Evolutionary conservation across 371 early-diverging fungal species (phyloP).

Genomic region (Neoconidiobolus thromboides): DNA sequence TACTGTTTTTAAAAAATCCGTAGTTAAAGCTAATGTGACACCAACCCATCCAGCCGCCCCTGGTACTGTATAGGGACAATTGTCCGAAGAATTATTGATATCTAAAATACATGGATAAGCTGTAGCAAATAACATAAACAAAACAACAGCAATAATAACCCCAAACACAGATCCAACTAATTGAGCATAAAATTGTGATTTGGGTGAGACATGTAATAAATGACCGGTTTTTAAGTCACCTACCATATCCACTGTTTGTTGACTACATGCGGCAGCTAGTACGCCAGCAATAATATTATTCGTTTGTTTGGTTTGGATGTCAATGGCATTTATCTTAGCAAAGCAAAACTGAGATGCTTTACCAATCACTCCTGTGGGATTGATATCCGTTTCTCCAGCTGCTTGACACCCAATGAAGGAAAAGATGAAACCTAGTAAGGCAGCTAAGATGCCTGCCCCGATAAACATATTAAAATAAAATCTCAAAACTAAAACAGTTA

Average conservation of each 20-base stretch:
- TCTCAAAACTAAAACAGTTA: conserved; percentile 36
- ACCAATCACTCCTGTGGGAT: conserved; percentile 38
- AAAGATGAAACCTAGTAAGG: conserved; percentile 40
- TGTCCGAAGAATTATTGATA: conserved; percentile 5
- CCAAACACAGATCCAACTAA: conserved; percentile 39
- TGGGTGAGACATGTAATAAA: conserved; percentile 36
- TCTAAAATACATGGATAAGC: conserved; percentile 36
- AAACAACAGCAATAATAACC: conserved; percentile 29
- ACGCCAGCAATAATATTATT: conserved; percentile 40
- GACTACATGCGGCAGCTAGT: conserved; percentile 32
- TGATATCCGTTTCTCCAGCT: conserved; percentile 45
- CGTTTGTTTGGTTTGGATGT: conserved; percentile 16
- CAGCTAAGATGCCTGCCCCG: conserved; percentile 29
- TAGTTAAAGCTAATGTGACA: conserved; percentile 34
- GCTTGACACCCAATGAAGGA: conserved; percentile 50
- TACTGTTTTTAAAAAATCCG: conserved; percentile 10
- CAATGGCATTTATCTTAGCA: conserved; percentile 26
- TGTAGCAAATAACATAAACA: conserved; percentile 36
- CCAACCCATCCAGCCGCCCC: conserved; percentile 45
- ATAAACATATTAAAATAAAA: conserved; percentile 32
- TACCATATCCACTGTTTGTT: conserved; percentile 46
- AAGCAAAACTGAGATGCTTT: conserved; percentile 44
- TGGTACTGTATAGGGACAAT: conserved; percentile 31
- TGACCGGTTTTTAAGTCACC: conserved; percentile 46
- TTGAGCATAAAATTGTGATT: conserved; percentile 44